These are phyloP conservation scores for Podochytrium sp. DNA, from an alignment of 192 early-diverging fungal genomes.

Conservation along the genomic window DNA sequence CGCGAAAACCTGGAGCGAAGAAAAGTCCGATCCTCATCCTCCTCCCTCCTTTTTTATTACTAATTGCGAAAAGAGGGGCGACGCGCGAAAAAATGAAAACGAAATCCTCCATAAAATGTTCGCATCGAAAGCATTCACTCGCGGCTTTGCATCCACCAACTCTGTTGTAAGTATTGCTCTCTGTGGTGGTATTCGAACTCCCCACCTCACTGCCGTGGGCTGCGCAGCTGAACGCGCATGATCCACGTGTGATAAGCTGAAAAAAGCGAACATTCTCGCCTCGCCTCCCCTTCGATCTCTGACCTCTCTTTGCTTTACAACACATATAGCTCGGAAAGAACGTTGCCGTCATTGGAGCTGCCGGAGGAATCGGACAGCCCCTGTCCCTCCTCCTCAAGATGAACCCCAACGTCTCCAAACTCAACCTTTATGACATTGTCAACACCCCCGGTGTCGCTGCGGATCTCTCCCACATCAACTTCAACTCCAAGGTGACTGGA, in stretches of 20 bases:
- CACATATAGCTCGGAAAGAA: constrained; percentile 39
- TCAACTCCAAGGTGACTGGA: constrained; percentile 57
- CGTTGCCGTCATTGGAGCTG: constrained; percentile 68
- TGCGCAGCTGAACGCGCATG: background rate
- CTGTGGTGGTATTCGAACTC: background rate
- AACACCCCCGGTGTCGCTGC: constrained; percentile 70
- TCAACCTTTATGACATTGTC: constrained; percentile 68
- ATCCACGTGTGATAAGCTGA: background rate
- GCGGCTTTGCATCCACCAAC: constrained; percentile 63
- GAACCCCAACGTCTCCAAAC: constrained; percentile 57
- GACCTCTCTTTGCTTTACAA: background rate
- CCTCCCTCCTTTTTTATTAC: too few relatives aligned
- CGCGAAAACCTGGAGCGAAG: too few relatives aligned
- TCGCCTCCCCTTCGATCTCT: background rate
- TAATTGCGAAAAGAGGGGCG: too few relatives aligned
- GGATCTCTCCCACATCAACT: constrained; percentile 71
- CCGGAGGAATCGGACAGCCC: constrained; percentile 73
- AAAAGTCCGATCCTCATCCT: too few relatives aligned
- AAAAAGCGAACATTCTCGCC: background rate
- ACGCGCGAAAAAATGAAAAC: constrained; percentile 6
- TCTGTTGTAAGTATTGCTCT: constrained; percentile 48
- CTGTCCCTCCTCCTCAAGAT: constrained; percentile 65
- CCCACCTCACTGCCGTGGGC: too few relatives aligned
- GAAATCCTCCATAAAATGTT: constrained; percentile 36
- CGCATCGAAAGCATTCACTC: constrained; percentile 42